These are phyloP conservation scores for Phylloporus sp. DNA, from an alignment of 1,284 basidiomycete genomes.

Conservation along the genomic window DNA sequence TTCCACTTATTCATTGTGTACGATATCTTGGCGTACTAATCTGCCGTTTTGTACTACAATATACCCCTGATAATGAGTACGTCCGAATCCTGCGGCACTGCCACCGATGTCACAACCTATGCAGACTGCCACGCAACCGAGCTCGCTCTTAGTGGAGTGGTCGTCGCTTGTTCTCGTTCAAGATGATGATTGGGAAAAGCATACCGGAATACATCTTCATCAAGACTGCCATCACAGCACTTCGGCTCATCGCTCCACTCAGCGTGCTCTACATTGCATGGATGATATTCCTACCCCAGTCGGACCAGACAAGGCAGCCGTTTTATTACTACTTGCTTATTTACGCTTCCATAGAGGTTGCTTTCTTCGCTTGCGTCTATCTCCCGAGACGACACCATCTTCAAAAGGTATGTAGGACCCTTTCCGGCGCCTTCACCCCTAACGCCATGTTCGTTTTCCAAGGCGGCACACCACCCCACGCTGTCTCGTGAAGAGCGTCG, in stretches of 20 bases:
- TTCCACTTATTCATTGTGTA: neutral
- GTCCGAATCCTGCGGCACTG: no score
- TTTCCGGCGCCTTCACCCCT: neutral
- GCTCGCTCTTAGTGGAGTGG: no score
- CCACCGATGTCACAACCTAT: no score
- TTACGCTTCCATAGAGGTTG: conserved; percentile 52
- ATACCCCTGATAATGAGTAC: no score
- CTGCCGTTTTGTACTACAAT: neutral
- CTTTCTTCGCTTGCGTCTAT: conserved; percentile 60
- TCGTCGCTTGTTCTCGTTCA: neutral
- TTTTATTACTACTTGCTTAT: conserved; percentile 29
- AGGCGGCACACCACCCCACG: conserved; percentile 53
- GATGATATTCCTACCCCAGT: conserved; percentile 7
- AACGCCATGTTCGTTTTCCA: neutral
- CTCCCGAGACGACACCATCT: conserved; percentile 52
- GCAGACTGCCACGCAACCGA: no score
- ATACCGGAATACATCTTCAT: conserved; percentile 64
- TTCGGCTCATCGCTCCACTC: conserved; percentile 59
- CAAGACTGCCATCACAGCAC: conserved; percentile 50
- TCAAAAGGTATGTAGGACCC: conserved; percentile 52
- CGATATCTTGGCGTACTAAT: neutral
- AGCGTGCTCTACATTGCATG: conserved; percentile 49
- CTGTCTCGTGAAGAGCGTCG: conserved; percentile 52
- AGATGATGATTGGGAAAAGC: conserved; percentile 54
- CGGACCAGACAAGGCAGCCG: conserved; percentile 3